Conservation (phyloP, 768 basidiomycete genomes). For the Pleurotus giganteus region DNA sequence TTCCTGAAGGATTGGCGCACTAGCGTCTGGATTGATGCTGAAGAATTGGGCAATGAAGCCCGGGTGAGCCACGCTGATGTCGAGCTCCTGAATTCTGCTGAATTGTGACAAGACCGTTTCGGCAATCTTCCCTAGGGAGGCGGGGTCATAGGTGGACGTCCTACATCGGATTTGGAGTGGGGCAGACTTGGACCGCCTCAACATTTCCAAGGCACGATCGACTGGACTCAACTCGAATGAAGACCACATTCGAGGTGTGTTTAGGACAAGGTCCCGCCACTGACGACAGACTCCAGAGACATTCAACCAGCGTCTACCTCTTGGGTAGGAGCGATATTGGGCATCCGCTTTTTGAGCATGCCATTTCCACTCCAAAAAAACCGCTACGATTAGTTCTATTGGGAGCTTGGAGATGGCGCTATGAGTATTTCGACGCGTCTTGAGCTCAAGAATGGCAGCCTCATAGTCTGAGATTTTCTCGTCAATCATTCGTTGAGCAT, state of each 20-base stretch:
- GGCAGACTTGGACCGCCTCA: background rate
- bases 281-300: background rate
- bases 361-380: background rate
- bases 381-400: background rate
- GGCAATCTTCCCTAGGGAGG: background rate
- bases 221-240: background rate
- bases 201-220: background rate
- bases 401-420: background rate
- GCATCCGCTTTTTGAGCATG: background rate
- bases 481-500: too few species aligned
- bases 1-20: background rate
- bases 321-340: background rate
- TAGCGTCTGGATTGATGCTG: background rate
- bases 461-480: background rate
- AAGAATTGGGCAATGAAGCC: background rate
- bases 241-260: background rate
- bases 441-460: background rate
- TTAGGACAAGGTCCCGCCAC: background rate
- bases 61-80: background rate
- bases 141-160: background rate
- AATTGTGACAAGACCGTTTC: background rate
- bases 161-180: background rate
- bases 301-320: background rate
- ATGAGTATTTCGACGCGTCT: background rate
- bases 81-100: background rate